Percentiles rank a stretch among this genome's conserved stretches.
These are phyloP conservation scores for Boletus rex-veris DNA, from an alignment of 768 basidiomycete genomes.

Conservation along the genomic window DNA sequence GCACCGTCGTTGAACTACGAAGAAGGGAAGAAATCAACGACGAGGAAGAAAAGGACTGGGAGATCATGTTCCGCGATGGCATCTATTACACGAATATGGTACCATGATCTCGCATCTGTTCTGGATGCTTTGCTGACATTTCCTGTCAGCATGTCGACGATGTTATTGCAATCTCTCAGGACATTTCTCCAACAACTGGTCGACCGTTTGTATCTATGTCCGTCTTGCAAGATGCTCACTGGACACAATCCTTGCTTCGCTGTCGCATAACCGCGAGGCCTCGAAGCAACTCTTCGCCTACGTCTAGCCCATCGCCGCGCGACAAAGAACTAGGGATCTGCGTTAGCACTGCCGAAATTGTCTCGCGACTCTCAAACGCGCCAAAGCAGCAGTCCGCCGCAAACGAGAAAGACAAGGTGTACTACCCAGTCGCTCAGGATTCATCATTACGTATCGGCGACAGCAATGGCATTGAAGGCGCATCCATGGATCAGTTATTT, in stretches of 20 bases:
- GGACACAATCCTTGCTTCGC: slow-evolving; percentile 69
- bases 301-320: slow-evolving; percentile 37
- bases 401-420: slow-evolving; percentile 36
- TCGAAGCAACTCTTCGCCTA: slow-evolving; percentile 23
- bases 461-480: slow-evolving; percentile 46
- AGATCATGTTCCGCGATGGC: slow-evolving; percentile 64
- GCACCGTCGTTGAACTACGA: slow-evolving; percentile 71
- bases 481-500: slow-evolving; percentile 72
- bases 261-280: slow-evolving; percentile 50
- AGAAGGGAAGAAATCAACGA: slow-evolving; percentile 49
- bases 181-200: slow-evolving; percentile 69
- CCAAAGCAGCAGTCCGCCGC: slow-evolving; percentile 7
- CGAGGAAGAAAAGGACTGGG: slow-evolving; percentile 70
- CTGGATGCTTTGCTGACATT: not conserved
- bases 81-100: slow-evolving; percentile 91
- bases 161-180: slow-evolving; percentile 66
- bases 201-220: slow-evolving; percentile 64
- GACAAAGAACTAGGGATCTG: slow-evolving; percentile 69
- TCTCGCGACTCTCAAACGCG: slow-evolving; percentile 26
- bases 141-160: slow-evolving; percentile 70
- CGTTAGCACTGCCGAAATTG: slow-evolving; percentile 52
- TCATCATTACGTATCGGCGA: slow-evolving; percentile 77
- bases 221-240: slow-evolving; percentile 73
- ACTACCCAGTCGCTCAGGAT: slow-evolving; percentile 65
- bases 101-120: slow-evolving; percentile 8